phyloP scores from a whole-genome alignment of 371 early-diverging fungal genomes.

The Rhizopus delemar region DNA sequence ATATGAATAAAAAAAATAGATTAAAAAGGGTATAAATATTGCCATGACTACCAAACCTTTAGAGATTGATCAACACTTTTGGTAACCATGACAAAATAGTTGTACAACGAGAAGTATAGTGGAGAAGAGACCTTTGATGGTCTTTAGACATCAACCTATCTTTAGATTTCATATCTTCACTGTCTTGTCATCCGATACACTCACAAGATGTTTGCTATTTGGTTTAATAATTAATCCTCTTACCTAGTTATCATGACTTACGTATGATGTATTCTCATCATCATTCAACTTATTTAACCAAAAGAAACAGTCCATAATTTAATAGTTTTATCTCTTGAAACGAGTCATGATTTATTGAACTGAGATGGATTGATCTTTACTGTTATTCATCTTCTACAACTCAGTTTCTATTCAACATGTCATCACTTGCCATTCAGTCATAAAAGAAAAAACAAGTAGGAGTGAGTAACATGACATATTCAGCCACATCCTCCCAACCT shows the following conservation, averaged over 20 bases:
- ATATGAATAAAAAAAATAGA: too few relatives aligned
- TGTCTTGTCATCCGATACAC: conserved; percentile 83
- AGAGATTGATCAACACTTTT: conserved; percentile 77
- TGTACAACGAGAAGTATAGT: conserved; percentile 49
- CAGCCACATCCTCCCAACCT: conserved; percentile 91
- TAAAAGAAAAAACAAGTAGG: conserved; percentile 50
- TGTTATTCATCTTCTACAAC: conserved; percentile 5
- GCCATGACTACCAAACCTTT: conserved; percentile 61
- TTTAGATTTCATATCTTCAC: conserved; percentile 86
- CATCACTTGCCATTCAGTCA: conserved; percentile 25
- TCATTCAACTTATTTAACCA: conserved; percentile 69
- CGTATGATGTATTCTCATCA: conserved; percentile 59
- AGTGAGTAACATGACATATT: conserved; percentile 81
- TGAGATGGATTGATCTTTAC: conserved; percentile 32
- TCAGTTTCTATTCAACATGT: too few relatives aligned
- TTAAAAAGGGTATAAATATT: too few relatives aligned
- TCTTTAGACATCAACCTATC: conserved; percentile 75
- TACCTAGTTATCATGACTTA: conserved; percentile 94
- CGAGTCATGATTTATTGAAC: conserved; percentile 77
- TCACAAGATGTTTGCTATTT: conserved; percentile 71
- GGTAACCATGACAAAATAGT: conserved; percentile 71
- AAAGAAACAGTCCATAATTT: conserved; percentile 76
- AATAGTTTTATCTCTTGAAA: conserved; percentile 85
- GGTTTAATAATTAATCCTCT: conserved; percentile 80
- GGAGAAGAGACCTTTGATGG: conserved; percentile 83